A percentile compares a stretch with the other conserved stretches of the same genome.
Conservation (phyloP, 179 eudicot genomes). For the Kewa caespitosa region DNA sequence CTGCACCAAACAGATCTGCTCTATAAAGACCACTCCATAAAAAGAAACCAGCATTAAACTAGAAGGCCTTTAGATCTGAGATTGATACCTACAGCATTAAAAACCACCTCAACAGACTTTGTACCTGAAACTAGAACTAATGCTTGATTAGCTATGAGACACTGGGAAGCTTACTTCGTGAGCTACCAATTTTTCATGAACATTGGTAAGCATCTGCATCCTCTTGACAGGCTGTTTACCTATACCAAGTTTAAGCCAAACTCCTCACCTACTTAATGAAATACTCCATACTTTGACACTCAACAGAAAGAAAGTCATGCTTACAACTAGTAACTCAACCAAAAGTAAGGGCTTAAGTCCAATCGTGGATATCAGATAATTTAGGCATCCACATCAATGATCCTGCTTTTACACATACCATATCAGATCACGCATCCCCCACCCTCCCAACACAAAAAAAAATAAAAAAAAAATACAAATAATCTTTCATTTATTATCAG, state of each 20-base stretch:
- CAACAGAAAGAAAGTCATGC: not conserved
- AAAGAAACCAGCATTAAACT: slow-evolving; percentile 24
- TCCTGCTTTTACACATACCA: not conserved
- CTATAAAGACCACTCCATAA: slow-evolving; percentile 42
- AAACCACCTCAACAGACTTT: slow-evolving; percentile 12
- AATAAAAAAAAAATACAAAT: no score
- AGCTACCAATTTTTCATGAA: not conserved
- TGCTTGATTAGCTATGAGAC: slow-evolving; percentile 1
- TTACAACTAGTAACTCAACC: no score
- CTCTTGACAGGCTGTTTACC: not conserved
- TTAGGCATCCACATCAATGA: not conserved
- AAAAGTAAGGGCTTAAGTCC: not conserved
- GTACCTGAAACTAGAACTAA: slow-evolving; percentile 13
- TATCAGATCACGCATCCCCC: no score
- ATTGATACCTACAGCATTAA: slow-evolving; percentile 3
- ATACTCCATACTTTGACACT: not conserved
- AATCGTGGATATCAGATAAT: not conserved
- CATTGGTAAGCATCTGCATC: not conserved
- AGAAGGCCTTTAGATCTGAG: slow-evolving; percentile 15
- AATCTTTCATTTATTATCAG: no score
- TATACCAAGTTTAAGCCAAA: not conserved
- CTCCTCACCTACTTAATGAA: not conserved
- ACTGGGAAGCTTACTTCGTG: not conserved
- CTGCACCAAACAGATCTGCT: slow-evolving; percentile 86
- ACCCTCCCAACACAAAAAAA: no score